Evolutionary conservation across 768 basidiomycete genomes (phyloP).

Genomic region (Rossbeevera mucosa): DNA sequence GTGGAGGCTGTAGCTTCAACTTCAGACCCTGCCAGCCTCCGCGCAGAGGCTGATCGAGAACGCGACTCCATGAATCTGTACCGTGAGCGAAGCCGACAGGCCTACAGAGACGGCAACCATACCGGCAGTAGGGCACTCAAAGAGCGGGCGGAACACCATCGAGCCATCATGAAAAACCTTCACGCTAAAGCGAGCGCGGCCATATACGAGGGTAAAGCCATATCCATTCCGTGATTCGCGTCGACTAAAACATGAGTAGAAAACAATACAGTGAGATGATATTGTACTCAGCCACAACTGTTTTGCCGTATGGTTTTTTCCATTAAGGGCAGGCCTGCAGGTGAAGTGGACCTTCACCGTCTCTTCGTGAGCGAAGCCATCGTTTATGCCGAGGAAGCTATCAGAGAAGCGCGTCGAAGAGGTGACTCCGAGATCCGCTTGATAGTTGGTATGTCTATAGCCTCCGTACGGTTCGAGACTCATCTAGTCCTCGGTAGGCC

Average conservation of each 20-base stretch:
- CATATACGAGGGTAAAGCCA: constrained; percentile 60
- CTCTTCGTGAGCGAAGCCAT: constrained; percentile 92
- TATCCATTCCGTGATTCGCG: constrained; percentile 10
- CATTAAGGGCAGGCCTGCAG: constrained; percentile 52
- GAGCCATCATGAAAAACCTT: constrained; percentile 65
- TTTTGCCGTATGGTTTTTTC: constrained; percentile 1
- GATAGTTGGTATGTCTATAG: constrained; percentile 68
- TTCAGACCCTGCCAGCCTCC: constrained; percentile 55
- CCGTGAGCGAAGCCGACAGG: constrained; percentile 65
- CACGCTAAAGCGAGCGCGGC: constrained; percentile 79
- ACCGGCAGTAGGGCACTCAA: constrained; percentile 77
- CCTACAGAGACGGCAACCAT: constrained; percentile 68
- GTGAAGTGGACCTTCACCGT: constrained; percentile 86
- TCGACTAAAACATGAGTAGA: constrained; percentile 36
- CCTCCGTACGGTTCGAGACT: background rate
- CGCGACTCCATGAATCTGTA: constrained; percentile 68
- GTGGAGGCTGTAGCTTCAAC: background rate
- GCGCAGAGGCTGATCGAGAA: constrained; percentile 70
- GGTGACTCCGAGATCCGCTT: constrained; percentile 64
- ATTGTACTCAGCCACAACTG: background rate
- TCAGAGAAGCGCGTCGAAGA: constrained; percentile 55
- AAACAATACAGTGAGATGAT: constrained; percentile 59
- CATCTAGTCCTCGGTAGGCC: constrained; percentile 43
- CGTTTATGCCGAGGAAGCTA: constrained; percentile 60
- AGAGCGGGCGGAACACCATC: constrained; percentile 73